Percentiles rank a stretch among this genome's conserved stretches.
Evolutionary conservation across 805 yeast genomes (phyloP).

Genomic region (Barnettozyma pratensis): DNA sequence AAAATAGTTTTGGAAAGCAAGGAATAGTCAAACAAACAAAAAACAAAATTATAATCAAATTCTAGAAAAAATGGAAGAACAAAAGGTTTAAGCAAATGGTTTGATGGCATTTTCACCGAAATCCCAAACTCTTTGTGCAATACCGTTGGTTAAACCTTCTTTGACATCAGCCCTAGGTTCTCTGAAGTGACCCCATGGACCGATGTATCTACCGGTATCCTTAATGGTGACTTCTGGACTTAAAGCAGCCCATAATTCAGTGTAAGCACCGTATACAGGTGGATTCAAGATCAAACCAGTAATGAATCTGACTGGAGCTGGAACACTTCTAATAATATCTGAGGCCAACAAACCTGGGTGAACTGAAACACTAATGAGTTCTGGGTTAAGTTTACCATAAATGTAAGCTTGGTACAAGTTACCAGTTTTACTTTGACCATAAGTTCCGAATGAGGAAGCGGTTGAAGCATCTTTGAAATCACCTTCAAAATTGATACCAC

Average conservation of each 20-base stretch:
- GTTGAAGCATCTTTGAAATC: conserved; percentile 20
- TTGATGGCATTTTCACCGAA: conserved; percentile 27
- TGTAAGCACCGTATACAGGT: conserved; percentile 34
- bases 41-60: too few species aligned
- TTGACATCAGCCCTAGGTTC: conserved; percentile 31
- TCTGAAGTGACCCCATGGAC: conserved; percentile 39
- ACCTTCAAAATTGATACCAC: conserved; percentile 29
- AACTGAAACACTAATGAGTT: conserved; percentile 29
- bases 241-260: conserved; percentile 40
- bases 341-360: conserved; percentile 38
- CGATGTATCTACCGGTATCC: conserved; percentile 31
- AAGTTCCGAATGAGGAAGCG: not conserved
- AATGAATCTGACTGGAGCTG: not conserved
- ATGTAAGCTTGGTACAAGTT: conserved; percentile 31
- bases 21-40: too few species aligned
- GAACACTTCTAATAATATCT: conserved; percentile 28
- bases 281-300: not conserved
- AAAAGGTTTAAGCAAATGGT: too few species aligned
- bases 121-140: conserved; percentile 30
- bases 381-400: conserved; percentile 30
- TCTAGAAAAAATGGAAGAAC: too few species aligned
- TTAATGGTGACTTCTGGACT: conserved; percentile 30
- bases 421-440: conserved; percentile 41
- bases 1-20: too few species aligned
- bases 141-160: conserved; percentile 27